A percentile compares a stretch with the other conserved stretches of the same genome.
Evolutionary conservation across 805 yeast species (phyloP).

Genomic region (Ogataea haglerorum): DNA sequence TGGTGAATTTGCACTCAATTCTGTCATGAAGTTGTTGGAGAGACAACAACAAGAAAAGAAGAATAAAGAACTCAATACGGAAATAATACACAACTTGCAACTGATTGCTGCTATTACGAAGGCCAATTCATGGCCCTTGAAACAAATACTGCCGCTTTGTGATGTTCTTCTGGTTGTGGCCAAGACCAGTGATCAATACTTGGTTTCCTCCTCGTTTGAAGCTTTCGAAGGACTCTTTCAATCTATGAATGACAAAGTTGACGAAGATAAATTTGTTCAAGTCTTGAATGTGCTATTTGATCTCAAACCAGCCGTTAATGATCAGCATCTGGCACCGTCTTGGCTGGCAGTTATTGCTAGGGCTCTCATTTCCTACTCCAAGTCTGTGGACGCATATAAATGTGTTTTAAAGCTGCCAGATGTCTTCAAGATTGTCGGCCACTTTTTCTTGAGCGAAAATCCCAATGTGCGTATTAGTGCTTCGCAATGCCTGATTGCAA

Average conservation of each 20-base stretch:
- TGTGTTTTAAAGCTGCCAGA: conserved; percentile 57
- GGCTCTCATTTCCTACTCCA: conserved; percentile 57
- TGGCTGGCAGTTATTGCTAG: conserved; percentile 95
- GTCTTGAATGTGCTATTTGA: conserved; percentile 72
- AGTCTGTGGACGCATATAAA: conserved; percentile 42
- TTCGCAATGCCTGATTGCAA: conserved; percentile 81
- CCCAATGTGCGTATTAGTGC: conserved; percentile 68
- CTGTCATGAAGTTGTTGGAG: conserved; percentile 46
- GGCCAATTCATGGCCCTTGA: conserved; percentile 79
- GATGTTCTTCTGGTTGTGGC: conserved; percentile 72
- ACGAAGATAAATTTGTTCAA: conserved; percentile 58
- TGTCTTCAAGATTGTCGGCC: conserved; percentile 52
- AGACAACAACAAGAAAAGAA: conserved; percentile 31
- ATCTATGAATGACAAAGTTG: conserved; percentile 50
- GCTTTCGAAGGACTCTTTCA: conserved; percentile 80
- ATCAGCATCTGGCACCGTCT: conserved; percentile 82
- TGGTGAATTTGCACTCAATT: conserved; percentile 63
- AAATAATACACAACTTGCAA: conserved; percentile 73
- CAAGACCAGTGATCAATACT: conserved; percentile 76
- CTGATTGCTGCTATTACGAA: conserved; percentile 66
- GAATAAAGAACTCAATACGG: conserved; percentile 48
- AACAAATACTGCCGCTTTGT: conserved; percentile 67
- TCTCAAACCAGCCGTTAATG: conserved; percentile 77
- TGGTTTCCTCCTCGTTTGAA: conserved; percentile 76
- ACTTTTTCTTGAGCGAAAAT: conserved; percentile 66